Evolutionary conservation across 257 asterid genomes (phyloP).

Genomic region (Lycium barbarum): DNA sequence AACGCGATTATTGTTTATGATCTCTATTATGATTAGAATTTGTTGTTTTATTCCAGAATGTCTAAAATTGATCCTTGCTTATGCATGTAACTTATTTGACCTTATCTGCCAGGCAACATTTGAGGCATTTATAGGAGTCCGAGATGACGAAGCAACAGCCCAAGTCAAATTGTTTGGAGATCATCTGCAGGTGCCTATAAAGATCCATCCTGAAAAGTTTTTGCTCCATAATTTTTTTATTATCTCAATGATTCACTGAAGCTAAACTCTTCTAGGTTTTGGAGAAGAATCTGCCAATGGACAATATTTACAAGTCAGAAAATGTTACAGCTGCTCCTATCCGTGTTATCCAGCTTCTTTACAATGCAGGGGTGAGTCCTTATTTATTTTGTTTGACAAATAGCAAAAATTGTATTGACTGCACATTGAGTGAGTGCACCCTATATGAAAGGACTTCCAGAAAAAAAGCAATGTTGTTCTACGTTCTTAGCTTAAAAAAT

Average conservation of each 20-base stretch:
- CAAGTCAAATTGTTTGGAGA: slow-evolving; percentile 85
- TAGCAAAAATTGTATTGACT: too few relatives aligned
- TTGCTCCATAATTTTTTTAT: background rate
- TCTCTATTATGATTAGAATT: too few relatives aligned
- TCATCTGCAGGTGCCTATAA: slow-evolving; percentile 69
- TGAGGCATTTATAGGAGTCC: slow-evolving; percentile 86
- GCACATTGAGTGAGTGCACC: too few relatives aligned
- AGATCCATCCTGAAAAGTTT: slow-evolving; percentile 30
- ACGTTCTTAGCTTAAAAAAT: too few relatives aligned
- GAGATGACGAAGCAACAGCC: slow-evolving; percentile 86
- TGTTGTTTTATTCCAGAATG: background rate
- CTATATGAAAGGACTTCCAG: too few relatives aligned
- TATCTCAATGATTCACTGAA: slow-evolving; percentile 27
- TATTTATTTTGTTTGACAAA: too few relatives aligned
- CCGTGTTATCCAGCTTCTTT: slow-evolving; percentile 83
- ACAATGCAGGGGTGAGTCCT: slow-evolving; percentile 79
- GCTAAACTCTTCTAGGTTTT: slow-evolving; percentile 56
- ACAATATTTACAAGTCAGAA: slow-evolving; percentile 71
- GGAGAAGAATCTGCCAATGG: slow-evolving; percentile 94
- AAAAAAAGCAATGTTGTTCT: too few relatives aligned
- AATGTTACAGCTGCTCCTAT: slow-evolving; percentile 87
- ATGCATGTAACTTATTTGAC: slow-evolving; percentile 28
- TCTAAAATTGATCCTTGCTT: too few relatives aligned
- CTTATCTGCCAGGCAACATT: slow-evolving; percentile 74
- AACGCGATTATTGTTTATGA: background rate